A percentile compares a stretch with the other conserved stretches of the same genome.
These are phyloP conservation scores for Colletotrichum tanaceti DNA, from an alignment of 2,329 filamentous ascomycete genomes.

Conservation along the genomic window DNA sequence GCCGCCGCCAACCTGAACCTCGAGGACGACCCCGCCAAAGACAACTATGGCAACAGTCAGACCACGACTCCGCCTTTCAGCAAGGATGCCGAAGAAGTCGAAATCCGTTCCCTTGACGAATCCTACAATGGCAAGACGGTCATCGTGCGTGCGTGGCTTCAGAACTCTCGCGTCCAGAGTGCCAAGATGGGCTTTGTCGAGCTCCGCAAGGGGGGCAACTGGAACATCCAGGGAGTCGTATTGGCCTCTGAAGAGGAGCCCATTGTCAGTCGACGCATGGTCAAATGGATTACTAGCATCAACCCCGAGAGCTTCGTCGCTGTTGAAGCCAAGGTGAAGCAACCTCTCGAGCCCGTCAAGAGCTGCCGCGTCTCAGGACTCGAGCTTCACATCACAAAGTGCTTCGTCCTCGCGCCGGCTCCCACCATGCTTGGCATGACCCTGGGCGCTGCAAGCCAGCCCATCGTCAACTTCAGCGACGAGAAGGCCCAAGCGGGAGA, in stretches of 20 bases:
- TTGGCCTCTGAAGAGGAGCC: slow-evolving; percentile 72
- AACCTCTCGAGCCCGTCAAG: slow-evolving; percentile 87
- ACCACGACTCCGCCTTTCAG: slow-evolving; percentile 68
- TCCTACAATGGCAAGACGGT: slow-evolving; percentile 63
- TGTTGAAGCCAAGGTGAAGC: slow-evolving; percentile 83
- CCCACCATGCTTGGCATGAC: slow-evolving; percentile 69
- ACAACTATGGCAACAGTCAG: slow-evolving; percentile 64
- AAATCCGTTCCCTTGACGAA: slow-evolving; percentile 49
- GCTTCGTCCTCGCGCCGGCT: slow-evolving; percentile 78
- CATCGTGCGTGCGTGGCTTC: slow-evolving; percentile 82
- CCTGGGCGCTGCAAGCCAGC: slow-evolving; percentile 64
- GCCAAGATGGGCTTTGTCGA: slow-evolving; percentile 77
- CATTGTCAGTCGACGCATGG: slow-evolving; percentile 83
- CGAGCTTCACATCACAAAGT: slow-evolving; percentile 89
- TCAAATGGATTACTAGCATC: slow-evolving; percentile 85
- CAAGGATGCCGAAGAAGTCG: slow-evolving; percentile 73
- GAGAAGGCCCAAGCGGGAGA: slow-evolving; percentile 57
- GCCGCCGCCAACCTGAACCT: slow-evolving; percentile 29
- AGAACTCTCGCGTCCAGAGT: slow-evolving; percentile 88
- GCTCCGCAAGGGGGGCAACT: slow-evolving; percentile 78
- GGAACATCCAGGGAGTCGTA: slow-evolving; percentile 87
- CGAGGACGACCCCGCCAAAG: slow-evolving; percentile 27
- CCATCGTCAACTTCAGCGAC: slow-evolving; percentile 69
- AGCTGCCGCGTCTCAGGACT: slow-evolving; percentile 82
- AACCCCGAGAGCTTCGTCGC: slow-evolving; percentile 84